Percentiles rank a stretch among this genome's conserved stretches.
Evolutionary conservation across 1,284 basidiomycete species (phyloP).

Genomic region (Cutaneotrichosporon spelunceum): DNA sequence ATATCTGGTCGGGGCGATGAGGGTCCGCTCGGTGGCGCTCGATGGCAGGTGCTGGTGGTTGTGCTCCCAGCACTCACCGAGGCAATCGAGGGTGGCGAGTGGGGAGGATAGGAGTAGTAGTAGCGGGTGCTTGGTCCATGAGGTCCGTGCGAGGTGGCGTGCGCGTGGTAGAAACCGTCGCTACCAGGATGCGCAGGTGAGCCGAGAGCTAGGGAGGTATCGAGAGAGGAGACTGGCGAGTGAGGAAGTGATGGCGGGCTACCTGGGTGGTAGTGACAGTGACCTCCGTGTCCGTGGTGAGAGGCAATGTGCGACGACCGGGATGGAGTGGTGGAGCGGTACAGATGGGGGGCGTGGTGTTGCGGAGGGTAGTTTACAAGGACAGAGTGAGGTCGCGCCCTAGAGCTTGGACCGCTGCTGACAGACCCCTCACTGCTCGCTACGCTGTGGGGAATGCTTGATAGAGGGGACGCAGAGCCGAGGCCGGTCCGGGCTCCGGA

Average conservation of each 20-base stretch:
- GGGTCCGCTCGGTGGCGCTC: constrained; percentile 1
- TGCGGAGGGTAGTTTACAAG: background rate
- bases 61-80: background rate
- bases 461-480: background rate
- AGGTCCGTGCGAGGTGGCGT: constrained; percentile 1
- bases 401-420: constrained; percentile 1
- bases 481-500: constrained; percentile 61
- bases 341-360: background rate
- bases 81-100: constrained; percentile 5
- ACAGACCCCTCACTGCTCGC: background rate
- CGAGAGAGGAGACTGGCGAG: background rate
- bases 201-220: background rate
- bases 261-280: background rate
- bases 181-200: background rate
- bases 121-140: background rate
- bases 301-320: background rate
- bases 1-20: background rate
- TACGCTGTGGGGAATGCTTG: background rate
- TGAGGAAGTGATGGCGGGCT: constrained; percentile 1
- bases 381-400: background rate
- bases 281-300: background rate
- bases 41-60: background rate
- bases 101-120: background rate
- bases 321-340: background rate
- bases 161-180: background rate